Evolutionary conservation across 177 flowering plant genomes (phyloP), one percentile per base, ranked within the genome.

Genomic region (Vitis hybrid): DNA sequence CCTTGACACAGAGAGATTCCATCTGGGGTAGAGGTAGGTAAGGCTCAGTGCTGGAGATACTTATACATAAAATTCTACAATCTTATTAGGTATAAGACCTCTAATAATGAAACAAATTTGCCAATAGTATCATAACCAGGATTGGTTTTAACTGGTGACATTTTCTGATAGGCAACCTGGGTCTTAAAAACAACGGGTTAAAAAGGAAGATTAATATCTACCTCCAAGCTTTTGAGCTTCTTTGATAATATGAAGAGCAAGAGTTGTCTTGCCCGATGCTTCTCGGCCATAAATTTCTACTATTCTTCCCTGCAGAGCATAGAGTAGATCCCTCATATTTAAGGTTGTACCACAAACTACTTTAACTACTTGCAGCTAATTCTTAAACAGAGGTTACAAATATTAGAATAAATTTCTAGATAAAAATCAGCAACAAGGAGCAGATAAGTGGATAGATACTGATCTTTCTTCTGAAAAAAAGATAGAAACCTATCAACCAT

Each of bases 181-280:
- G 33, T 11, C n/a, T 33, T 12, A 9, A 59, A 59, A 44, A 15
- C 22, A 24, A 59, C 11, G 13, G 44, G 20, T 10, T 51, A 67
- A 59, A 38, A 31, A 20, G 62, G 22, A 57, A 61, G 62, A n/a
- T n/a, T 13, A 38, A 2, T n/a, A 58, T 2, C 38, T 22, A 85
- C 94, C 95, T 87, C 98, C 97, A 71, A 80, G 89, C 84, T 88
- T 95, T 80, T 95, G 98, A 80, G 98, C 97, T 84, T 95, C 98
- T 79, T 80, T 91, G 71, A 92, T 89, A 62, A 94, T 73, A 71
- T 94, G 94, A 73, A 94, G 92, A 38, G 92, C 93, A 65, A 94
- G 86, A 1, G 94, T 89, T 72, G 97, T 95, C 80, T 95, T 95
- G 31, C 98, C 98, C 11, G 95, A 92, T 76, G 97, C 95, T 84